These are phyloP conservation scores for Jackrogersella multiformis DNA, from an alignment of 495 filamentous ascomycete species.

Conservation along the genomic window DNA sequence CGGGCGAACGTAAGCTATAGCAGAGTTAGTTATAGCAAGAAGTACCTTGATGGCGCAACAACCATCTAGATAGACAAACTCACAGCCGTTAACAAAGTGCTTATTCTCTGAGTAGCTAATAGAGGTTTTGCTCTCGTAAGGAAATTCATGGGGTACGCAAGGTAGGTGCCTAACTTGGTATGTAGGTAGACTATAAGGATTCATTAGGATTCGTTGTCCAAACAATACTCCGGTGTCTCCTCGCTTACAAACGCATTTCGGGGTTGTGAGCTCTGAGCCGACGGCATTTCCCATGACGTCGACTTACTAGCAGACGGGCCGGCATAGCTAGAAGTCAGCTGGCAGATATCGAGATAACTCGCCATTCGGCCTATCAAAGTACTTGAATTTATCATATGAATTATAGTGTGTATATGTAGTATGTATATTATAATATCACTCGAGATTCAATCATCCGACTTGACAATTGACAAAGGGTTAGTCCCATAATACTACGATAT, in stretches of 20 bases:
- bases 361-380: slow-evolving; percentile 25
- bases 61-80: slow-evolving; percentile 16
- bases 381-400: slow-evolving; percentile 27
- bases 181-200: too few relatives aligned
- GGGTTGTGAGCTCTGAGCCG: slow-evolving; percentile 2
- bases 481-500: too few relatives aligned
- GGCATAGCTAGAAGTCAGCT: slow-evolving; percentile 15
- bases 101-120: slow-evolving; percentile 40
- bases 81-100: slow-evolving; percentile 45
- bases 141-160: slow-evolving; percentile 40
- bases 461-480: too few relatives aligned
- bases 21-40: slow-evolving; percentile 16
- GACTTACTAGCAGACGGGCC: slow-evolving; percentile 17
- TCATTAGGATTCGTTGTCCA: slow-evolving; percentile 16
- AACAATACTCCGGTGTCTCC: not conserved
- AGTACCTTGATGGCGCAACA: slow-evolving; percentile 25
- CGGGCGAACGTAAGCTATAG: slow-evolving; percentile 50
- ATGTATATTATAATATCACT: not conserved
- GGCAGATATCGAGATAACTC: not conserved
- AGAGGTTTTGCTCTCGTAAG: slow-evolving; percentile 35
- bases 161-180: too few relatives aligned
- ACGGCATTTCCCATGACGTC: slow-evolving; percentile 31
- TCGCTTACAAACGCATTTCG: slow-evolving; percentile 35
- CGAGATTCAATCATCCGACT: not conserved
- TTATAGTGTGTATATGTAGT: not conserved